phyloP scores from a whole-genome alignment of 1,139 yeast species.

The Kurtzmaniella quercitrusa region DNA sequence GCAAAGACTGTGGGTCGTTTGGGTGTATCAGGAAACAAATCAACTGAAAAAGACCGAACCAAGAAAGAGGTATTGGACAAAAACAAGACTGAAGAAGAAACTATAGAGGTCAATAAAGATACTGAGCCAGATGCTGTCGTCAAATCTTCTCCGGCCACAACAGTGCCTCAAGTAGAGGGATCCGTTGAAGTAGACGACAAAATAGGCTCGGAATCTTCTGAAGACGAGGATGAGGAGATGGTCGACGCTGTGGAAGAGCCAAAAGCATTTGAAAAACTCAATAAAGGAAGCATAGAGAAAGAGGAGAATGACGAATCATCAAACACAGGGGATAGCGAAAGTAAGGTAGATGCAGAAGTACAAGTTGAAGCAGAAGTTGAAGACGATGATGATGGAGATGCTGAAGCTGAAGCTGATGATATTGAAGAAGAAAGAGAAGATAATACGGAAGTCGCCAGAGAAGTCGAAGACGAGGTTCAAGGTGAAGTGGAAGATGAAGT shows the following conservation, averaged over 20 bases:
- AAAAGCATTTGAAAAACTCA: background rate
- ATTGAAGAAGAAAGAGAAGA: too few relatives aligned
- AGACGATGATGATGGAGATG: too few relatives aligned
- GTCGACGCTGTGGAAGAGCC: background rate
- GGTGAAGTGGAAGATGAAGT: background rate
- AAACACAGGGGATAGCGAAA: too few relatives aligned
- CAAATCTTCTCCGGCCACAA: too few relatives aligned
- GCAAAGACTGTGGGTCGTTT: too few relatives aligned
- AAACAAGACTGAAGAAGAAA: background rate
- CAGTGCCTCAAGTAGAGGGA: too few relatives aligned
- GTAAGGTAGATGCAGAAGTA: too few relatives aligned
- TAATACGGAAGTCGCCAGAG: background rate
- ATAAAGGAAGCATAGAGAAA: background rate
- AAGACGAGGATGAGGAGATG: background rate
- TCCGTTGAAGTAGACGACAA: background rate
- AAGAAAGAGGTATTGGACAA: background rate
- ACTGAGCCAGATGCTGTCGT: too few relatives aligned
- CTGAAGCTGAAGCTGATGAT: too few relatives aligned
- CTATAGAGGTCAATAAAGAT: background rate
- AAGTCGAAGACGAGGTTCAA: background rate
- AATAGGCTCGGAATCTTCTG: background rate
- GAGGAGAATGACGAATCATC: slow-evolving; percentile 1
- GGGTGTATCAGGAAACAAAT: too few relatives aligned
- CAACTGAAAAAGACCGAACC: too few relatives aligned
- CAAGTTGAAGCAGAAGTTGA: background rate